These are phyloP conservation scores for Pleodorina starrii DNA, from an alignment of 139 green algal species.

Conservation along the genomic window DNA sequence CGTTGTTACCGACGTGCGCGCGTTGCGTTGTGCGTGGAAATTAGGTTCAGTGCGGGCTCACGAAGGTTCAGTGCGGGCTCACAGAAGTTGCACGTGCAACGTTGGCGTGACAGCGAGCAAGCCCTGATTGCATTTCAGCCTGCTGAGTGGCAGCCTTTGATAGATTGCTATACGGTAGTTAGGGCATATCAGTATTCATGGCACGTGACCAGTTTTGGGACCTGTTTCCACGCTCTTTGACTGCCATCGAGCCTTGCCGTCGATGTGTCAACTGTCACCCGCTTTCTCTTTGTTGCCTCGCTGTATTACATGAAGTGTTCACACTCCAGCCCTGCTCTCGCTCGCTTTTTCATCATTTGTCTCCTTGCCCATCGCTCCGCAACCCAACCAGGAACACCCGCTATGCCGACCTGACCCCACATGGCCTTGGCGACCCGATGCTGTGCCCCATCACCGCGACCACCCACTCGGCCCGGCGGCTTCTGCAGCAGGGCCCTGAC, in stretches of 20 bases:
- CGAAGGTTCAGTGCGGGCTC: neutral
- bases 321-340: neutral
- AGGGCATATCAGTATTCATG: too few relatives aligned
- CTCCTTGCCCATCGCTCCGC: too few relatives aligned
- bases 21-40: neutral
- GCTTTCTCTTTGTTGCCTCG: neutral
- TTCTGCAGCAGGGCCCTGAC: constrained; percentile 18
- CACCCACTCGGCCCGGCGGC: constrained; percentile 12
- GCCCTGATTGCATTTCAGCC: too few relatives aligned
- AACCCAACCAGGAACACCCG: constrained; percentile 33
- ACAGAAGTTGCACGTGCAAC: too few relatives aligned
- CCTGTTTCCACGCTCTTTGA: neutral
- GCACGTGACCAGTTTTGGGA: neutral
- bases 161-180: too few relatives aligned
- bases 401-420: neutral
- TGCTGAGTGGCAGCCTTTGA: too few relatives aligned
- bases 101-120: too few relatives aligned
- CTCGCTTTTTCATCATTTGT: neutral
- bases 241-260: neutral
- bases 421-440: neutral
- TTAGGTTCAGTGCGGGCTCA: neutral
- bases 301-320: neutral
- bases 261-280: neutral
- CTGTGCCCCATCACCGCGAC: neutral
- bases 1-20: neutral